These are phyloP conservation scores for Venturia nashicola DNA, from an alignment of 2,329 filamentous ascomycete species.

Conservation along the genomic window DNA sequence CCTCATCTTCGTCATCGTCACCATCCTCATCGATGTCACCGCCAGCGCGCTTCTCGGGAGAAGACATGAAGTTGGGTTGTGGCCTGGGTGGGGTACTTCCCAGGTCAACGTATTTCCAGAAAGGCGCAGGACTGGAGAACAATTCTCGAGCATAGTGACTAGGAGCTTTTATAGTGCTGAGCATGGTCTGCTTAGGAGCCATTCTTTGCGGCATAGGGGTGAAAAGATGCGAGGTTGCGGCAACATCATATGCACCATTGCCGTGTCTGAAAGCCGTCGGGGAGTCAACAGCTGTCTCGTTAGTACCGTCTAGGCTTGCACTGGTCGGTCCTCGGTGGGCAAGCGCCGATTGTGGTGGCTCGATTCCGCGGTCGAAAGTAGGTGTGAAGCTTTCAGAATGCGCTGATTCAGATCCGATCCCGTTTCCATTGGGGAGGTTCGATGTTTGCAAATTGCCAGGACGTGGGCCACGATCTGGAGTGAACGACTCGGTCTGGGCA, in stretches of 20 bases:
- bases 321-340: conserved; percentile 2
- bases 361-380: conserved; percentile 1
- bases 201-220: conserved; percentile 61
- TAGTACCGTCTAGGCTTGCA: neutral
- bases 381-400: conserved; percentile 8
- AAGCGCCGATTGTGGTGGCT: neutral
- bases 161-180: conserved; percentile 67
- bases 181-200: conserved; percentile 41
- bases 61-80: neutral
- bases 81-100: conserved; percentile 50
- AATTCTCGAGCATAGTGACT: conserved; percentile 63
- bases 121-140: conserved; percentile 72
- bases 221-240: conserved; percentile 45
- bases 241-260: conserved; percentile 17
- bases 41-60: conserved; percentile 18
- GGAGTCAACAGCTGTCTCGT: conserved; percentile 1
- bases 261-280: neutral
- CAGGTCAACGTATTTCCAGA: conserved; percentile 77
- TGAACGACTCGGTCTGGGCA: conserved; percentile 39
- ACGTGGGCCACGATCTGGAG: conserved; percentile 40
- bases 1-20: conserved; percentile 17
- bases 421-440: conserved; percentile 6
- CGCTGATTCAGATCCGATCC: neutral
- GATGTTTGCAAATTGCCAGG: neutral
- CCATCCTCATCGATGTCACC: conserved; percentile 24